Base-by-base conservation (phyloP, 192 early-diverging fungal species). In the Mycoemilia scoparia region DNA sequence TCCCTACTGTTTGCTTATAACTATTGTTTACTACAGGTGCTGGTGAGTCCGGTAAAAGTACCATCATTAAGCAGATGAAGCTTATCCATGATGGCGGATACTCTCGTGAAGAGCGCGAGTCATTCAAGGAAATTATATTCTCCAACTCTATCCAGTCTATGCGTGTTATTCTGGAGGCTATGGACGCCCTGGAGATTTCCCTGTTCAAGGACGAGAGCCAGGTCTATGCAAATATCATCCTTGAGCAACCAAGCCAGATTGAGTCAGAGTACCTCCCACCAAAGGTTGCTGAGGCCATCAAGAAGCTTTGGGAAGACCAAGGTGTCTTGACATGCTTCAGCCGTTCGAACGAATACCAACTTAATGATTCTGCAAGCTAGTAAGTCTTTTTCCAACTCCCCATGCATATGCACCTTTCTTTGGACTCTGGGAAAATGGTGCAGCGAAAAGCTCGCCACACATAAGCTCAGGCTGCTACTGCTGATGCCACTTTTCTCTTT, bases 1-100 rank as follows among this genome's bases (percentile, higher is more conserved):
- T n/a, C n/a, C n/a, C n/a, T n/a, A n/a, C n/a, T n/a, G n/a, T n/a
- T n/a, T n/a, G n/a, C n/a, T n/a, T n/a, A n/a, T n/a, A 19, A 31
- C 25, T 25, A 35, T 44, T 82, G 83, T 82, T 49, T n/a, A n/a
- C n/a, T n/a, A n/a, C n/a, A n/a, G n/a, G n/a, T 1, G 85, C 91
- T 24, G 91, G 91, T 44, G 91, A 96, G 61, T 93, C 91, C 6
- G 91, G 91, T 35, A 96, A 96, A 62, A 82, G 77, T 26, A 96
- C 91, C 14, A 88, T 96, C 48, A 64, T 96, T 36, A 96, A 96
- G 57, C 91, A 96, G 52, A 92, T 96, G 88, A 89, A 87, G 55
- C 70, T 96, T 35, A 93, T 96, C 44, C 88, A 96, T 57, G 91
- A 85, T 45, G 78, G 76, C 42, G 91, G 91, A 3, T 96, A 87